Conservation (phyloP, 495 filamentous ascomycete genomes). For the Penicillium bovifimosum region DNA sequence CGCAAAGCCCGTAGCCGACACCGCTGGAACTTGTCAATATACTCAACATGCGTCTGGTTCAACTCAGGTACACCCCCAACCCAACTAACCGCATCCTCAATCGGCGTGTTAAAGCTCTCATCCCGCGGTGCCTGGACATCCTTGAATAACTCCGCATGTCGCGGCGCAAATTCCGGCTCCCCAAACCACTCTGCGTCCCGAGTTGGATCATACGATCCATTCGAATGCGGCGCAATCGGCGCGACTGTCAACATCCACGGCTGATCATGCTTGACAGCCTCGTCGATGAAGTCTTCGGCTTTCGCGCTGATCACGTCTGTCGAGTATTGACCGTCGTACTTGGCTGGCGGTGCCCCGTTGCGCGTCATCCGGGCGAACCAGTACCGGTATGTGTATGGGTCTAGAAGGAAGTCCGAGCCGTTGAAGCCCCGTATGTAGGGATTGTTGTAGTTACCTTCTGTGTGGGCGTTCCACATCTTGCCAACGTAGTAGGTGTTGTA, state of each 20-base stretch:
- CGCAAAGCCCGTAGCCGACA: conserved; percentile 56
- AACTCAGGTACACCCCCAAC: conserved; percentile 43
- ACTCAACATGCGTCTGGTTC: conserved; percentile 48
- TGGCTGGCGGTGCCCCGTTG: conserved; percentile 47
- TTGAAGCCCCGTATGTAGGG: conserved; percentile 52
- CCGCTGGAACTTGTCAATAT: conserved; percentile 60
- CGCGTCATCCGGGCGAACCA: conserved; percentile 54
- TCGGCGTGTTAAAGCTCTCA: conserved; percentile 35
- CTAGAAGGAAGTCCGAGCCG: conserved; percentile 56
- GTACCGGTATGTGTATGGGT: conserved; percentile 66
- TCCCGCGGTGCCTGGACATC: conserved; percentile 24
- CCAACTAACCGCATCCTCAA: conserved; percentile 52
- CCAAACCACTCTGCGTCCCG: conserved; percentile 20
- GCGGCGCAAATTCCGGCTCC: conserved; percentile 25
- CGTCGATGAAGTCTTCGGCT: conserved; percentile 52
- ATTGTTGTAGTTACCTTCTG: conserved; percentile 49
- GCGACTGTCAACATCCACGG: conserved; percentile 65
- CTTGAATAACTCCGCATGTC: conserved; percentile 29
- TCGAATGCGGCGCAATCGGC: conserved; percentile 56
- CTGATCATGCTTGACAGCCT: conserved; percentile 40
- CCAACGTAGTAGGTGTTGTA: conserved; percentile 68
- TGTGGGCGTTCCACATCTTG: conserved; percentile 62
- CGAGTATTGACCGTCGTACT: conserved; percentile 48
- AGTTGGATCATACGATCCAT: conserved; percentile 16
- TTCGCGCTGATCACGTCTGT: conserved; percentile 59